Conservation (phyloP, 2,329 filamentous ascomycete species). For the Neospermospora avenae region DNA sequence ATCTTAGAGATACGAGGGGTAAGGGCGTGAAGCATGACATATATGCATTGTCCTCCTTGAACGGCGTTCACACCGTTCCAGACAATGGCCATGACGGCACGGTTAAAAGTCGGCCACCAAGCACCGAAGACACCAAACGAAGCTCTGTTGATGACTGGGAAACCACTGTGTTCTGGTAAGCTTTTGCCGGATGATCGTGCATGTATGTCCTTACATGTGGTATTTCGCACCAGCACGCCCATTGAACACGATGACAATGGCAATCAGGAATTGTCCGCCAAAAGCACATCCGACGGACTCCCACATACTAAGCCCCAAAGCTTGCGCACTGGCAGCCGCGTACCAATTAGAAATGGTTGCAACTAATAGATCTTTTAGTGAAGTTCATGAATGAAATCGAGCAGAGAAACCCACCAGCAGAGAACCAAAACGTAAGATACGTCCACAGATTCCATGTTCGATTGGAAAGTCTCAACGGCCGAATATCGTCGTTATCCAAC, state of each 20-base stretch:
- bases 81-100: conserved; percentile 44
- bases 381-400: not conserved
- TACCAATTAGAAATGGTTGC: conserved; percentile 41
- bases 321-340: conserved; percentile 39
- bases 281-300: conserved; percentile 42
- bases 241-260: conserved; percentile 42
- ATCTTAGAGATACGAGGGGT: conserved; percentile 41
- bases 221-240: conserved; percentile 43
- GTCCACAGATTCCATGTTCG: conserved; percentile 41
- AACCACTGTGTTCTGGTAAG: conserved; percentile 27
- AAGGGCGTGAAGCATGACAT: conserved; percentile 42
- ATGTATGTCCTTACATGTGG: conserved; percentile 34
- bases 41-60: conserved; percentile 37
- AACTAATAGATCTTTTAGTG: conserved; percentile 14
- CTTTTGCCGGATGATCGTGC: not conserved
- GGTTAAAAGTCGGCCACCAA: conserved; percentile 43
- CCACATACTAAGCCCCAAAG: conserved; percentile 48
- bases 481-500: conserved; percentile 42
- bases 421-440: conserved; percentile 44
- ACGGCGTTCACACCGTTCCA: conserved; percentile 43
- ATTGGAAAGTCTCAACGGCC: conserved; percentile 39
- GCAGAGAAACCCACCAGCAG: conserved; percentile 29
- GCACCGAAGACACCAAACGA: conserved; percentile 45
- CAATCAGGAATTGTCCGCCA: conserved; percentile 42
- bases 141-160: conserved; percentile 41